These are phyloP conservation scores for Aspergillus udagawae DNA, from an alignment of 2,329 filamentous ascomycete species.

Conservation along the genomic window DNA sequence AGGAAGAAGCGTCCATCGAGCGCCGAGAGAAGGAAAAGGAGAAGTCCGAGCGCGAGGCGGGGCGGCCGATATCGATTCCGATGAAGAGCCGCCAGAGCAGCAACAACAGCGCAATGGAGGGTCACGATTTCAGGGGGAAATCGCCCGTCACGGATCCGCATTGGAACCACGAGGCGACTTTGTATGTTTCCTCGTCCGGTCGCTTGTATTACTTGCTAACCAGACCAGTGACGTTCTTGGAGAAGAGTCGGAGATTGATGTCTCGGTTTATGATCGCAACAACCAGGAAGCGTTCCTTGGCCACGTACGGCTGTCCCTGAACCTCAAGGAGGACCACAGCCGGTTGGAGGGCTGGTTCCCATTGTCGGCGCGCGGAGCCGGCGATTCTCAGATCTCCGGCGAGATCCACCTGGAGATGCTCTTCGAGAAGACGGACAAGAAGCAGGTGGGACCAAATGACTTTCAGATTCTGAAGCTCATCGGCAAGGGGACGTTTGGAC, in stretches of 20 bases:
- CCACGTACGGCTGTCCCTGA: constrained; percentile 76
- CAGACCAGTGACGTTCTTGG: constrained; percentile 78
- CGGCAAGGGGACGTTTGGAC: constrained; percentile 95
- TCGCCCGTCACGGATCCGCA: constrained; percentile 75
- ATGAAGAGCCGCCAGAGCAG: constrained; percentile 97
- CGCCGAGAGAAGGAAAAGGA: constrained; percentile 54
- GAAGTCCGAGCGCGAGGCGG: constrained; percentile 73
- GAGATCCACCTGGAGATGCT: constrained; percentile 84
- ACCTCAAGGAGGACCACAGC: constrained; percentile 63
- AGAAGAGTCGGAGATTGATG: constrained; percentile 81
- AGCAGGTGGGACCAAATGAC: constrained; percentile 88
- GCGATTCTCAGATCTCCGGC: constrained; percentile 71
- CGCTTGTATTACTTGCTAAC: constrained; percentile 23
- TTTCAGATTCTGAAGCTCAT: constrained; percentile 96
- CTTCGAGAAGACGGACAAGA: constrained; percentile 84
- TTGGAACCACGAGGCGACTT: constrained; percentile 93
- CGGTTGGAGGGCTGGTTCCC: constrained; percentile 81
- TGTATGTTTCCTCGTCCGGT: constrained; percentile 60
- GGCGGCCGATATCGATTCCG: constrained; percentile 86
- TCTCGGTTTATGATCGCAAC: constrained; percentile 87
- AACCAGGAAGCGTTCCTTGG: constrained; percentile 88
- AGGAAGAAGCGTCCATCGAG: constrained; percentile 59
- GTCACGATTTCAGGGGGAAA: constrained; percentile 54
- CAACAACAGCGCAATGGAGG: constrained; percentile 77
- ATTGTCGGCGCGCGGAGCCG: constrained; percentile 73